Percentiles rank a stretch among this genome's conserved stretches.
Evolutionary conservation across 331 rosid species (phyloP).

Genomic region (Malus hybrid): DNA sequence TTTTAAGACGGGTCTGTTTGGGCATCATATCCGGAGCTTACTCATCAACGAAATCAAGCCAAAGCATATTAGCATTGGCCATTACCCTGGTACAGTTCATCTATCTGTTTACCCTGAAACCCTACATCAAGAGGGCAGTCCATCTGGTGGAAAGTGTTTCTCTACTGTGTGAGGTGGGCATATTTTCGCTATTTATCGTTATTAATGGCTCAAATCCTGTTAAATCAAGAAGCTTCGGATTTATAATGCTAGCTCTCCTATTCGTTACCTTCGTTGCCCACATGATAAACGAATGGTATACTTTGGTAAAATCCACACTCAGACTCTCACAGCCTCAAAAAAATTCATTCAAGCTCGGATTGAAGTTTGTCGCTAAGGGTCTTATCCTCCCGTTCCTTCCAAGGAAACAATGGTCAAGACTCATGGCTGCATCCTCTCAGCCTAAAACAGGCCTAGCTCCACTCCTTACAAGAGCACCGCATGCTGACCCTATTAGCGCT

Average conservation of each 20-base stretch:
- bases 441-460: constrained; percentile 25
- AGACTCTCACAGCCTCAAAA: constrained; percentile 38
- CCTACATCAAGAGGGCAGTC: constrained; percentile 45
- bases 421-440: constrained; percentile 23
- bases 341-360: constrained; percentile 36
- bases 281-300: constrained; percentile 46
- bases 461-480: constrained; percentile 9
- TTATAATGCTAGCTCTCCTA: constrained; percentile 33
- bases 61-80: constrained; percentile 37
- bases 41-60: constrained; percentile 37
- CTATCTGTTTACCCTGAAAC: constrained; percentile 38
- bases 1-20: constrained; percentile 39
- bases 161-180: constrained; percentile 39
- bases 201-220: constrained; percentile 19
- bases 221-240: constrained; percentile 26
- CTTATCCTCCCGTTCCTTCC: constrained; percentile 55
- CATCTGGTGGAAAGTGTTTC: constrained; percentile 50
- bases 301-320: constrained; percentile 31
- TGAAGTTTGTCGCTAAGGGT: constrained; percentile 47
- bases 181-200: constrained; percentile 29
- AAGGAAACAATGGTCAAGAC: constrained; percentile 37
- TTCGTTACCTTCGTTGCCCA: constrained; percentile 39
- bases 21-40: constrained; percentile 50
- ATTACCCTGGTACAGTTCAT: constrained; percentile 42
- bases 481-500: constrained; percentile 32